Conservation (phyloP, 305 asterid genomes). For the Fraxinus xanthoxyloides region DNA sequence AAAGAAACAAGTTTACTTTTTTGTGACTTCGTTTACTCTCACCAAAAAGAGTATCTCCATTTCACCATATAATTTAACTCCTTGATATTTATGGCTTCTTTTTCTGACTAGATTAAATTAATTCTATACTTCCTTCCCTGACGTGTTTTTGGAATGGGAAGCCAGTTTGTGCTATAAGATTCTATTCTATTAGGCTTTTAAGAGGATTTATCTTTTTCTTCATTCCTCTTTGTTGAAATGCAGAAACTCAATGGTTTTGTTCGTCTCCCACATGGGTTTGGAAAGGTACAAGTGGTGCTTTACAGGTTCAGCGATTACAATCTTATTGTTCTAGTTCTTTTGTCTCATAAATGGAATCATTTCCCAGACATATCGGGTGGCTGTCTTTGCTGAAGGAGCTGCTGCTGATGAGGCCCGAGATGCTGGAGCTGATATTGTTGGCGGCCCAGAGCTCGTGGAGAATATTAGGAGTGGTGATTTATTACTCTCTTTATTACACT, state of each 20-base stretch:
- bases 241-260: slow-evolving; percentile 85
- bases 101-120: not conserved
- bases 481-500: slow-evolving; percentile 6
- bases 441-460: slow-evolving; percentile 87
- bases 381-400: slow-evolving; percentile 98
- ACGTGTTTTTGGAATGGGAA: not conserved
- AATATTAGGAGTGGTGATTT: slow-evolving; percentile 60
- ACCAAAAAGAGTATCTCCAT: not conserved
- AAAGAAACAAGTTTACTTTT: not conserved
- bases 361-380: slow-evolving; percentile 68
- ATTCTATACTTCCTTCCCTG: not conserved
- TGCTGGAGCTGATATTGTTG: slow-evolving; percentile 91
- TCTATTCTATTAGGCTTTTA: not conserved
- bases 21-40: not conserved
- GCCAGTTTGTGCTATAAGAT: not conserved
- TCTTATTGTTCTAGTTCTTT: slow-evolving; percentile 15
- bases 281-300: slow-evolving; percentile 58
- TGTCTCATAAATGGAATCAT: slow-evolving; percentile 30
- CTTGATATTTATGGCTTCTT: not conserved
- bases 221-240: slow-evolving; percentile 30
- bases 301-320: slow-evolving; percentile 10
- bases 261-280: slow-evolving; percentile 89
- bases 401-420: slow-evolving; percentile 95
- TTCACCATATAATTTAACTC: not conserved
- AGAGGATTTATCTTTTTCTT: slow-evolving; percentile 15